Evolutionary conservation across 164 flowering plant genomes (phyloP), one percentile per base, ranked within the genome.

Genomic region (Euptelea pleiosperma): DNA sequence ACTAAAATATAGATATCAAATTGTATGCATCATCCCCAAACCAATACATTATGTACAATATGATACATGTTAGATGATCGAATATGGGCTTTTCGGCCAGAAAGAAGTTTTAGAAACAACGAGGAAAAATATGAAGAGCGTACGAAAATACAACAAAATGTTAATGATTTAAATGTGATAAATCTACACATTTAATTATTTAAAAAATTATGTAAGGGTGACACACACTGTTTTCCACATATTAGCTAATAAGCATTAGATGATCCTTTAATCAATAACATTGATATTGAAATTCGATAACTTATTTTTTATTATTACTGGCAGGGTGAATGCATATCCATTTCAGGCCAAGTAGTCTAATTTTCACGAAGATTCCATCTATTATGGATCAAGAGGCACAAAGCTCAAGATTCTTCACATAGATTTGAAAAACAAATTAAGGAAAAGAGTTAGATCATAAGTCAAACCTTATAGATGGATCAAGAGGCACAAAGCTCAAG

Each of bases 391-490:
- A 18, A 31, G 0, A 6, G n/a, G 31, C 26, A 43, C 29, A 26
- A 28, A 45, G 15, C 12, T 36, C 47, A 39, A 55, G 40, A 15
- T 9, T 4, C 9, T 26, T 31, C 1, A 16, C 14, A n/a, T 2
- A 24, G 15, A 7, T 52, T 18, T 10, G 3, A 31, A n/a, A 33
- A 34, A 3, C 6, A 19, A 31, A 40, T 24, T 2, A 39, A 7
- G 6, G 1, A n/a, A 16, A 28, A n/a, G n/a, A 10, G 36, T 4
- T 15, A 12, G 26, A 22, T 6, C 40, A 28, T 43, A 45, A 30
- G 2, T 29, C 33, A 26, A 60, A 90, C 97, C 92, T 87, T 87
- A 52, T 77, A n/a, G n/a, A n/a, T n/a, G n/a, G n/a, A n/a, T n/a
- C n/a, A n/a, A n/a, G n/a, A n/a, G n/a, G n/a, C n/a, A 50, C 18